Percentiles rank a stretch among this genome's conserved stretches.
phyloP scores from a whole-genome alignment of 2,329 filamentous ascomycete genomes.

The Hypomyces perniciosus region DNA sequence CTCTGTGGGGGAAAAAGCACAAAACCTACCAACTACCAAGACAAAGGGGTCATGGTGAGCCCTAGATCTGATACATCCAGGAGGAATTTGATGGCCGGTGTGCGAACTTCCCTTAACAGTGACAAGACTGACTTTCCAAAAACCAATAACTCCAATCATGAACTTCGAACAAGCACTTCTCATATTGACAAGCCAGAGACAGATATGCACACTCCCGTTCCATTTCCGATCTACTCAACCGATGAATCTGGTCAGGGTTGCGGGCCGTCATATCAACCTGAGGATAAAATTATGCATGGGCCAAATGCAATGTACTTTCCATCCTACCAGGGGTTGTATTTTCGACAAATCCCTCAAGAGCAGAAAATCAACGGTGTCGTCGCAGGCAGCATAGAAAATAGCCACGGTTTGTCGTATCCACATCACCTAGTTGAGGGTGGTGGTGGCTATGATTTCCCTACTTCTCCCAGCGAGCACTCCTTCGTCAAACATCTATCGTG shows the following conservation, averaged over 20 bases:
- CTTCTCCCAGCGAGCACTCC: background rate
- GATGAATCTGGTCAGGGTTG: too few species aligned
- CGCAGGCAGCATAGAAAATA: background rate
- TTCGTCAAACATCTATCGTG: background rate
- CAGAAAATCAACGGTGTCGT: too few species aligned
- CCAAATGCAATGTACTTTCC: too few species aligned
- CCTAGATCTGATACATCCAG: background rate
- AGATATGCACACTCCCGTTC: too few species aligned
- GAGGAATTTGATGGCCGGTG: background rate
- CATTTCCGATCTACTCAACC: too few species aligned
- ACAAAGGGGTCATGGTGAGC: slow-evolving; percentile 18
- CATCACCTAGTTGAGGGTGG: background rate
- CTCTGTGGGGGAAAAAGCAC: background rate
- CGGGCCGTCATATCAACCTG: too few species aligned
- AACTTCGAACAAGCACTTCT: too few species aligned
- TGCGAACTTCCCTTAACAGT: background rate
- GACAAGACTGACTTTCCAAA: background rate
- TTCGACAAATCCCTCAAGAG: too few species aligned
- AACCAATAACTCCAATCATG: background rate
- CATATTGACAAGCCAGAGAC: too few species aligned
- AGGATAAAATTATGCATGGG: too few species aligned
- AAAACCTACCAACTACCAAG: slow-evolving; percentile 12
- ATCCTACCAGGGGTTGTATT: too few species aligned
- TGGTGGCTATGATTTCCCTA: background rate
- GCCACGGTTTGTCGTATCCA: background rate